These are phyloP conservation scores for Scheffersomyces lignicola DNA, from an alignment of 1,139 yeast genomes.

Conservation along the genomic window DNA sequence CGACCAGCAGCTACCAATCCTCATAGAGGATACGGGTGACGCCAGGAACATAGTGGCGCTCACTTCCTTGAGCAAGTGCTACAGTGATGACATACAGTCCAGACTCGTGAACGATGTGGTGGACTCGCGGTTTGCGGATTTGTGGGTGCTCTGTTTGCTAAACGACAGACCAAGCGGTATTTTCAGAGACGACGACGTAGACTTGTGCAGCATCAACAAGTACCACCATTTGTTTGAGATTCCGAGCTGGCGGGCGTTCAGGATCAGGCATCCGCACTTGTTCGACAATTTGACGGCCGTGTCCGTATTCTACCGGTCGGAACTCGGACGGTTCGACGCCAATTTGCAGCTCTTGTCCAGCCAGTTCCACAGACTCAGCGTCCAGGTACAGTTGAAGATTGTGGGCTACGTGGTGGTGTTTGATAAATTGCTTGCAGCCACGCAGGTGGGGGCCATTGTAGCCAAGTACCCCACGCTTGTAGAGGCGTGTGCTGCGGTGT, in stretches of 20 bases:
- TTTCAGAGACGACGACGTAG: constrained; percentile 4
- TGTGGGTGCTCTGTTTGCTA: constrained; percentile 37
- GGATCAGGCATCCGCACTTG: constrained; percentile 23
- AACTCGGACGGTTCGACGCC: constrained; percentile 15
- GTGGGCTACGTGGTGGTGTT: constrained; percentile 22
- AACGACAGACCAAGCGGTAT: constrained; percentile 15
- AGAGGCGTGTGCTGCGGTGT: too few species aligned
- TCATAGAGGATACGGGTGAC: constrained; percentile 38
- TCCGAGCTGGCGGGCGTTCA: constrained; percentile 27
- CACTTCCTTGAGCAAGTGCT: constrained; percentile 10
- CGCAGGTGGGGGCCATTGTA: constrained; percentile 19
- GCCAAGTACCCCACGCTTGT: too few species aligned
- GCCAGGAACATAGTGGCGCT: constrained; percentile 24
- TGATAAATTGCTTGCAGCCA: constrained; percentile 15
- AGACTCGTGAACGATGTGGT: constrained; percentile 30
- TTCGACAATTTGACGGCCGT: constrained; percentile 12
- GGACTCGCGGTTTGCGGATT: constrained; percentile 40
- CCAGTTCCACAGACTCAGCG: background rate
- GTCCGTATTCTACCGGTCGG: constrained; percentile 14
- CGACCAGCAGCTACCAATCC: constrained; percentile 42
- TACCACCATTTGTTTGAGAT: constrained; percentile 17
- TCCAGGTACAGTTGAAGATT: constrained; percentile 15
- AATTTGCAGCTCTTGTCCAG: constrained; percentile 13
- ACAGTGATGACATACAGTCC: constrained; percentile 9
- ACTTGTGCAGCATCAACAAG: constrained; percentile 8